These are phyloP conservation scores for Penicillium longicatenatum DNA, from an alignment of 495 filamentous ascomycete genomes.

Conservation along the genomic window DNA sequence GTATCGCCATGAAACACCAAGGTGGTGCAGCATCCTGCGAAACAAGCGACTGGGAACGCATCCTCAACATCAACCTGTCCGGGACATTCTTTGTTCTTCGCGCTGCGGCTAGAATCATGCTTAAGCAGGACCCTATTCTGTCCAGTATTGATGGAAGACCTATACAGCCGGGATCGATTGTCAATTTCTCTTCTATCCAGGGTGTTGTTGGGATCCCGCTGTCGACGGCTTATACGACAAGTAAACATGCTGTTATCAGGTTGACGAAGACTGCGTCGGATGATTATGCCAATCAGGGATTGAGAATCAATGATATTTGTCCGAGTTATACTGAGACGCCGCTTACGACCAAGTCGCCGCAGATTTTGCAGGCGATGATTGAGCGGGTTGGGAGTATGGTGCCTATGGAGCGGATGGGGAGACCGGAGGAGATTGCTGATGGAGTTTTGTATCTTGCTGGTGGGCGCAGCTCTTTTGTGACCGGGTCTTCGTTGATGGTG, in stretches of 20 bases:
- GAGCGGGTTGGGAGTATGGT: slow-evolving; percentile 34
- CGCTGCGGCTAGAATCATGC: slow-evolving; percentile 41
- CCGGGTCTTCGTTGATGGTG: slow-evolving; percentile 44
- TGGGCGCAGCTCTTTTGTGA: slow-evolving; percentile 42
- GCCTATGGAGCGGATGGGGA: slow-evolving; percentile 44
- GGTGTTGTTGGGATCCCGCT: slow-evolving; percentile 32
- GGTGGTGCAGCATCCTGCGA: slow-evolving; percentile 33
- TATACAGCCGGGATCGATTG: slow-evolving; percentile 35
- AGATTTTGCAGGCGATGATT: slow-evolving; percentile 25
- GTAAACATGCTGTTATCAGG: slow-evolving; percentile 38
- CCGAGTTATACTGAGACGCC: slow-evolving; percentile 47
- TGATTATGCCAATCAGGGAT: slow-evolving; percentile 43
- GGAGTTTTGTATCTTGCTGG: slow-evolving; percentile 45
- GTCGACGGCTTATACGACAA: slow-evolving; percentile 35
- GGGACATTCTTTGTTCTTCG: slow-evolving; percentile 44
- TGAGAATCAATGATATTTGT: slow-evolving; percentile 49
- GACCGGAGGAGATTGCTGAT: slow-evolving; percentile 44
- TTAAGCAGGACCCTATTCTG: slow-evolving; percentile 41
- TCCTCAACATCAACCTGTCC: slow-evolving; percentile 44
- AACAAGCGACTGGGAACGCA: slow-evolving; percentile 38
- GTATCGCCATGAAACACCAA: slow-evolving; percentile 37
- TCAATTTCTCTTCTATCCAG: slow-evolving; percentile 48
- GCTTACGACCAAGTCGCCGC: slow-evolving; percentile 34
- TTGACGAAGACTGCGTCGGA: slow-evolving; percentile 43
- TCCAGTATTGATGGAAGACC: slow-evolving; percentile 28